Evolutionary conservation across 129 eudicot species (phyloP).

Genomic region (Tagetes erecta): DNA sequence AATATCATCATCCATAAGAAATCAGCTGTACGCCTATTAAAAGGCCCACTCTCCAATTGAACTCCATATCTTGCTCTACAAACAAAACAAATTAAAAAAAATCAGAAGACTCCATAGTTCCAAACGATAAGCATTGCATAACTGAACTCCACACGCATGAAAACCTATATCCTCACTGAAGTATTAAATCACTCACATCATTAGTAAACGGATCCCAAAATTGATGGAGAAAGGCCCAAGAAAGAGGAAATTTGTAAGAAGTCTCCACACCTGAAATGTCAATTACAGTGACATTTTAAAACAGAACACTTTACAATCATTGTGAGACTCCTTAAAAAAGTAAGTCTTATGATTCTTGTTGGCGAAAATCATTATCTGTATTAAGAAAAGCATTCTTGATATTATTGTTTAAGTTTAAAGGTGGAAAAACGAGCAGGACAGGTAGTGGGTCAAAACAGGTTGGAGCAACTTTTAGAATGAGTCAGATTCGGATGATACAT

Average conservation of each 20-base stretch:
- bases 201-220: conserved; percentile 87
- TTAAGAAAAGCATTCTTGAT: not conserved
- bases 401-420: not conserved
- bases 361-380: not conserved
- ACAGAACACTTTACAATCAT: not conserved
- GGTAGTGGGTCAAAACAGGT: not conserved
- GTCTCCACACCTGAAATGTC: conserved; percentile 27
- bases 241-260: conserved; percentile 39
- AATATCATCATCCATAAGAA: conserved; percentile 93
- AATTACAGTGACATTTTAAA: not conserved
- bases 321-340: not conserved
- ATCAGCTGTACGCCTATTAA: conserved; percentile 77
- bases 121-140: not conserved
- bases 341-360: not conserved
- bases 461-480: not conserved
- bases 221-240: conserved; percentile 84
- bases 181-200: conserved; percentile 58
- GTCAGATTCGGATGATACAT: not conserved
- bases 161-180: not conserved
- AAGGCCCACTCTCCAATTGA: conserved; percentile 85
- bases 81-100: conserved; percentile 14
- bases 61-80: conserved; percentile 75
- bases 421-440: not conserved
- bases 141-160: not conserved
- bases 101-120: not conserved